A percentile compares a stretch with the other conserved stretches of the same genome.
These are phyloP conservation scores for Cymbidium sinense DNA, from an alignment of 106 monocot species.

Conservation along the genomic window DNA sequence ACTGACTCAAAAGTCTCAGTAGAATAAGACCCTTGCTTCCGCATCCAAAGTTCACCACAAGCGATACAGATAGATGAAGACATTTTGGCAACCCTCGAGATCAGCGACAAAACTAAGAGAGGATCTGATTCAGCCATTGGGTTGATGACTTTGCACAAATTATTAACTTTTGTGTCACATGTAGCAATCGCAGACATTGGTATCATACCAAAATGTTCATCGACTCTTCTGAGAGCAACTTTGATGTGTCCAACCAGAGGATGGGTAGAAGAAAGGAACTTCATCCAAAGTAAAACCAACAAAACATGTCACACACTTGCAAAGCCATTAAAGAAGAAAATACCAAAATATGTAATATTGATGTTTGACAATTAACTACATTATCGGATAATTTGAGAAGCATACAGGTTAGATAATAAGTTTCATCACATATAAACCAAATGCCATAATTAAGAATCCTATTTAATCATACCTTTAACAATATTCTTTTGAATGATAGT, in stretches of 20 bases:
- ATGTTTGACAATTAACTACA: not conserved
- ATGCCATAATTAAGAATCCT: not conserved
- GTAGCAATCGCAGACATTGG: constrained; percentile 61
- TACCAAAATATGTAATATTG: not conserved
- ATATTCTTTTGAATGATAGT: not conserved
- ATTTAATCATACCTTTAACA: not conserved
- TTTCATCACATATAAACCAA: constrained; percentile 1
- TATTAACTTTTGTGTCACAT: constrained; percentile 65
- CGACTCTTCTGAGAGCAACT: constrained; percentile 47
- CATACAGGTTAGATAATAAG: not conserved
- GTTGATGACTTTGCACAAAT: constrained; percentile 63
- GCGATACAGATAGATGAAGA: constrained; percentile 35
- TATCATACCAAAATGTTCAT: constrained; percentile 37
- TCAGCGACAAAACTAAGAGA: constrained; percentile 36
- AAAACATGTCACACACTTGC: constrained; percentile 1
- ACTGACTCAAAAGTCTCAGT: constrained; percentile 27
- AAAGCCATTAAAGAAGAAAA: not conserved
- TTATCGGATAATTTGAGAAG: not conserved
- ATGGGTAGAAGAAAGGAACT: constrained; percentile 80
- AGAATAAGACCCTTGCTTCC: constrained; percentile 37
- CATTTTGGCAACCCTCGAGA: constrained; percentile 53
- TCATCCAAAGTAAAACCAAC: constrained; percentile 12
- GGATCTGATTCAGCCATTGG: constrained; percentile 65
- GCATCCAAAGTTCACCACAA: constrained; percentile 40
- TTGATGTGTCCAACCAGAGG: constrained; percentile 69